phyloP scores from a whole-genome alignment of 2,329 filamentous ascomycete genomes.

The Fusarium cyanostomum region DNA sequence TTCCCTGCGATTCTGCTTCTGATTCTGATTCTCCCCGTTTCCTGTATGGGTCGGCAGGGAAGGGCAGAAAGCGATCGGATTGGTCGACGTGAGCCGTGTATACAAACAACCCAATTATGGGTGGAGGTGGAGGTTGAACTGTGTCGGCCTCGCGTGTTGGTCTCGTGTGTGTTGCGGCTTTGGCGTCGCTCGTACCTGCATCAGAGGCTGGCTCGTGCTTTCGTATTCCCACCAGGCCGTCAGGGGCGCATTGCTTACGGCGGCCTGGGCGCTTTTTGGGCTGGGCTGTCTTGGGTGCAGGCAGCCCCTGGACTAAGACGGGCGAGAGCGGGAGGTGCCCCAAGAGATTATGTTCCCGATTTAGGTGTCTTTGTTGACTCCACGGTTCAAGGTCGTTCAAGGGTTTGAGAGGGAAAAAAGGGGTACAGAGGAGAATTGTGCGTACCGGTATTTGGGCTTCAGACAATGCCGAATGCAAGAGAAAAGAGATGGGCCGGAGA shows the following conservation, averaged over 20 bases:
- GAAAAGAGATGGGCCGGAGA: background rate
- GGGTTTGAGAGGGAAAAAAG: background rate
- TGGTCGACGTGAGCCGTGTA: conserved; percentile 12
- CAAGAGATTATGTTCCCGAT: conserved; percentile 10
- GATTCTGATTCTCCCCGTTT: conserved; percentile 16
- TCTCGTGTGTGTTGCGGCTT: conserved; percentile 20
- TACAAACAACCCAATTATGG: conserved; percentile 7
- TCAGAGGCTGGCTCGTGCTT: conserved; percentile 41
- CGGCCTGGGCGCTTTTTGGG: conserved; percentile 15
- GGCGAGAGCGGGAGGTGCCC: conserved; percentile 20
- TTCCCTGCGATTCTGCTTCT: conserved; percentile 1
- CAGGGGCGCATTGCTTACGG: conserved; percentile 31
- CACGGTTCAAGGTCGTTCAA: background rate
- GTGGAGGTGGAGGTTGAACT: conserved; percentile 8
- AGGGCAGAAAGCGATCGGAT: conserved; percentile 1
- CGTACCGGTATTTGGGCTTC: conserved; percentile 4
- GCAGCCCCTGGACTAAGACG: conserved; percentile 30
- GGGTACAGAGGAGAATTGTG: background rate
- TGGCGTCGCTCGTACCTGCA: conserved; percentile 38
- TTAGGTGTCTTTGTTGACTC: background rate
- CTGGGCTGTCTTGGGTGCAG: conserved; percentile 16
- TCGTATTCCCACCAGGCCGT: conserved; percentile 37
- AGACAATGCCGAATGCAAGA: background rate
- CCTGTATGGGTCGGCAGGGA: background rate
- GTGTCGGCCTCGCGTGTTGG: conserved; percentile 11